Evolutionary conservation across 495 filamentous ascomycete genomes (phyloP), one percentile per base, ranked within the genome.

Genomic region (Podospora didyma): DNA sequence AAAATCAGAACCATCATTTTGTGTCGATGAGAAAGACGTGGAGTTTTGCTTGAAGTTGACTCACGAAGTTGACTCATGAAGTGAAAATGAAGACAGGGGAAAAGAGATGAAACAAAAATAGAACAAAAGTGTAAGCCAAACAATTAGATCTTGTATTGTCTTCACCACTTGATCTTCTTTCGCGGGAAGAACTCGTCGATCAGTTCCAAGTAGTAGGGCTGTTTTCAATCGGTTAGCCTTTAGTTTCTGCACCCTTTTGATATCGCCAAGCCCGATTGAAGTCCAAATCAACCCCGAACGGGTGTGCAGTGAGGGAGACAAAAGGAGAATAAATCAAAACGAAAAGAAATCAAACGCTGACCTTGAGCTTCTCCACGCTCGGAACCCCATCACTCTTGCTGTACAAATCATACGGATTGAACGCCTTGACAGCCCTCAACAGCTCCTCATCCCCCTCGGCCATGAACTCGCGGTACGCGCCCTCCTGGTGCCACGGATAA

Each of bases 401-500:
- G 71, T 96, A 96, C 52, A 96, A 58, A 67, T 96, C 91, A 58
- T 95, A 96, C 3, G 89, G 89, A 57, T 95, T 96, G 69, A 96
- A 96, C 7, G 88, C 90, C 71, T 80, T 80, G 24, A 94, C 90
- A 24, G 89, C 89, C 56, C 81, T 81, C 64, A 94, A 66, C 86
- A 95, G 88, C 57, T 79, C 78, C 70, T 84, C 75, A 62, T 96
- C 91, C 50, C 89, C 83, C 37, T 87, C 86, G 65, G 88, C 78
- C 90, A 95, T 94, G 59, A 94, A 79, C 72, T 86, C 84, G 50
- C 71, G 70, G 66, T 95, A 95, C 1, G 88, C 90, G 46, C 86
- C 86, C 59, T 84, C 85, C 44, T 75, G 82, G 67, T 95, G 91
- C 91, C 91, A 96, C 19, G 90, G 84, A 67, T 96, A 96, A 73